Percentiles rank a stretch among this genome's conserved stretches.
phyloP scores from a whole-genome alignment of 129 eudicot genomes.

The Cynara cardunculus region DNA sequence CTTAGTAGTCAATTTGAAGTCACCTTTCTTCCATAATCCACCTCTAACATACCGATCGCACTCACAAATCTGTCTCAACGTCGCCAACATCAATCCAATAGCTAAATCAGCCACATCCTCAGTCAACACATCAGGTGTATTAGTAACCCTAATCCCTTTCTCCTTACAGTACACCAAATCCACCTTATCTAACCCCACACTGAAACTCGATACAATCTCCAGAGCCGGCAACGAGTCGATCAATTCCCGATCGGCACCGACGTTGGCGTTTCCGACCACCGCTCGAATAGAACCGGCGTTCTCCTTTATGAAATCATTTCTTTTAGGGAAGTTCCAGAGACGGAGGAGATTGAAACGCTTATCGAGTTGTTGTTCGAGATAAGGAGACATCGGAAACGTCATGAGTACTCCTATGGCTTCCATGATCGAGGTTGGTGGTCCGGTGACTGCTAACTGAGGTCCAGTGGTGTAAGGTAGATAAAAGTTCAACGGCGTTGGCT shows the following conservation, averaged over 20 bases:
- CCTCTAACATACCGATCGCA: constrained; percentile 57
- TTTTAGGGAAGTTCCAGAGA: constrained; percentile 43
- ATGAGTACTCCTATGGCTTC: constrained; percentile 58
- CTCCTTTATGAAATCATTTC: constrained; percentile 30
- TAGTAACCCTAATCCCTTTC: constrained; percentile 63
- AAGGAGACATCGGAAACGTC: constrained; percentile 42
- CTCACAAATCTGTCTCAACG: constrained; percentile 51
- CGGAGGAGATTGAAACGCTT: constrained; percentile 57
- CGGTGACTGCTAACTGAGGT: not conserved
- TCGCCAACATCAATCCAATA: constrained; percentile 52
- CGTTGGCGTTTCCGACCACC: constrained; percentile 41
- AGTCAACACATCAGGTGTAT: constrained; percentile 66
- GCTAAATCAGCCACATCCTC: constrained; percentile 75
- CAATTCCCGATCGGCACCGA: constrained; percentile 46
- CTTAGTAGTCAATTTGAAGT: constrained; percentile 62
- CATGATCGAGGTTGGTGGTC: constrained; percentile 31
- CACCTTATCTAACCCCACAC: constrained; percentile 63
- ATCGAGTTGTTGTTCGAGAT: constrained; percentile 63
- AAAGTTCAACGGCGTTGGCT: not conserved
- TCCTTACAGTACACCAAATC: constrained; percentile 61
- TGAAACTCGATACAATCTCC: constrained; percentile 56
- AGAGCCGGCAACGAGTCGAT: constrained; percentile 54
- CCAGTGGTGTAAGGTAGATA: not conserved
- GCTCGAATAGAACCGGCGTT: constrained; percentile 45
- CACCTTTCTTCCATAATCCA: constrained; percentile 59